phyloP scores from a whole-genome alignment of 1,284 basidiomycete species.

The Cryptococcus sp. region DNA sequence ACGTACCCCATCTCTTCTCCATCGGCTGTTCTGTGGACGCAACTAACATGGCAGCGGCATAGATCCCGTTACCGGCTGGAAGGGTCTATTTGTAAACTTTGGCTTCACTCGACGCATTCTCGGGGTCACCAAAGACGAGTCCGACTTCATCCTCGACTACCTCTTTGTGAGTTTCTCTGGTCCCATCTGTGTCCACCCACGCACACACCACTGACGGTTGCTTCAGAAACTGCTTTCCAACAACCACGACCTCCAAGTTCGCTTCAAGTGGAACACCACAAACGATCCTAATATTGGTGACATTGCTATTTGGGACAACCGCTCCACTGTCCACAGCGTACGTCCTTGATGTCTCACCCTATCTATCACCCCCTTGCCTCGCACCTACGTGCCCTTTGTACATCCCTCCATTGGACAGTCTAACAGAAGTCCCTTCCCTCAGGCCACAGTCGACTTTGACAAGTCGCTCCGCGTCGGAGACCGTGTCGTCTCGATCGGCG shows the following conservation, averaged over 20 bases:
- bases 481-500: conserved; percentile 62
- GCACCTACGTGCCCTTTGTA: too few species aligned
- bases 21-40: neutral
- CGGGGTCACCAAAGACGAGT: conserved; percentile 61
- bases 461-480: conserved; percentile 55
- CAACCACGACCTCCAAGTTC: conserved; percentile 62
- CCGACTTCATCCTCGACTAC: conserved; percentile 48
- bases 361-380: too few species aligned
- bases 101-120: conserved; percentile 62
- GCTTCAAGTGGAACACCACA: conserved; percentile 50
- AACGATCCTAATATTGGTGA: conserved; percentile 9
- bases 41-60: neutral
- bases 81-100: conserved; percentile 62
- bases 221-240: conserved; percentile 41
- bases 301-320: conserved; percentile 54
- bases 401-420: too few species aligned
- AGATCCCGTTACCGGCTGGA: conserved; percentile 64
- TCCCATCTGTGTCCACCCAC: neutral
- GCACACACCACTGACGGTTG: conserved; percentile 27
- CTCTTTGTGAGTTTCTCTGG: conserved; percentile 11
- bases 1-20: neutral
- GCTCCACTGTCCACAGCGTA: neutral
- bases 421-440: too few species aligned
- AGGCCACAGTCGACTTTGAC: conserved; percentile 54
- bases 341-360: neutral